Evolutionary conservation across 1,284 basidiomycete genomes (phyloP), one percentile per base, ranked within the genome.

Genomic region (Papiliotrema fonsecae): DNA sequence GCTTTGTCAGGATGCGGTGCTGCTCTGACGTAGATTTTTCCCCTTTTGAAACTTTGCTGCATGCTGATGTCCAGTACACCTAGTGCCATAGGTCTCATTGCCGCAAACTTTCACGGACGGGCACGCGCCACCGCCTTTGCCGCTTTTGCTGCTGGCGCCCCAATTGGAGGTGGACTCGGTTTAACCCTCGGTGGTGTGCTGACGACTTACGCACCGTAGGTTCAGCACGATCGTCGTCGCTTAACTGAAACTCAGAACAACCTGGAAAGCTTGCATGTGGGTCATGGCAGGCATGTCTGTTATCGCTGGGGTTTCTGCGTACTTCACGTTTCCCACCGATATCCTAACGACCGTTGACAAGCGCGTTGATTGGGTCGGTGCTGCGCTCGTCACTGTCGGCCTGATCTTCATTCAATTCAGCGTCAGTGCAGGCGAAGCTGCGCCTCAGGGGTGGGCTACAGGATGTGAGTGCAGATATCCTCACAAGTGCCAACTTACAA

Each of bases 301-400:
- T 2, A 51, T 81, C 3, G 80, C 81, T 28, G 71, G 77, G 1
- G 31, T 81, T 0, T 73, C 77, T 0, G 85, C 79, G 0, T 57
- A 78, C 0, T 50, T 81, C 14, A 76, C 77, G 5, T 79, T 89
- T 31, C 82, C 85, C 34, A 50, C 69, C 0, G 82, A 77, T 48
- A 52, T 54, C 4, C 56, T 67, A 6, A 61, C 64, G 5, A 64
- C 62, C 27, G 41, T 49, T 0, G 84, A 87, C 56, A 73, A 73
- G 22, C 77, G 85, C 0, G 77, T 94, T 0, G 90, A 96, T 64
- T 92, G 87, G 86, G 62, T 88, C 19, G 90, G 91, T 4, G 86
- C 85, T 0, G 73, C 81, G 18, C 70, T 92, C 27, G 78, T 88
- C 39, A 90, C 87, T 0, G 67, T 77, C 0, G 89, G 87, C 0